Conservation (phyloP, 2,329 filamentous ascomycete species). For the Aspergillus fructus region DNA sequence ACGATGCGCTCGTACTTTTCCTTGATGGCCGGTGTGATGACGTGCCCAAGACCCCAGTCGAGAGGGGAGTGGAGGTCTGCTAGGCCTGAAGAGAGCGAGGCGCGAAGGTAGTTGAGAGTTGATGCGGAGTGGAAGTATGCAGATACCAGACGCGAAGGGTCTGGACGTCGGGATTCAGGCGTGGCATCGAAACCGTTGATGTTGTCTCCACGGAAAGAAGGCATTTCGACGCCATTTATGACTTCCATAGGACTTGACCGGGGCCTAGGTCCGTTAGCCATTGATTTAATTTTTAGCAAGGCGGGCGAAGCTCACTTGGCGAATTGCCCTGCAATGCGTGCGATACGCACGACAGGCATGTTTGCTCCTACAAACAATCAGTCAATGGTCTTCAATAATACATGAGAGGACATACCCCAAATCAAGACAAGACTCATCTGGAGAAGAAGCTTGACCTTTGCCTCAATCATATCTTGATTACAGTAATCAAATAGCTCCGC, state of each 20-base stretch:
- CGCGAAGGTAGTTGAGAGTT: conserved; percentile 89
- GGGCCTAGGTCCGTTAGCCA: conserved; percentile 48
- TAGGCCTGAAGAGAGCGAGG: conserved; percentile 79
- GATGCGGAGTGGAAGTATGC: conserved; percentile 96
- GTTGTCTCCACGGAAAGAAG: conserved; percentile 92
- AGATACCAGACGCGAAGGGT: conserved; percentile 79
- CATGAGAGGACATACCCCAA: conserved; percentile 60
- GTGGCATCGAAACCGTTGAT: conserved; percentile 76
- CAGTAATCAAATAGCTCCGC: conserved; percentile 98
- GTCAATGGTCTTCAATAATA: not conserved
- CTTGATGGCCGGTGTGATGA: conserved; percentile 78
- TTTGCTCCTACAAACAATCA: conserved; percentile 47
- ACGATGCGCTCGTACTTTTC: conserved; percentile 85
- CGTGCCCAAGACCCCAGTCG: conserved; percentile 92
- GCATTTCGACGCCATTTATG: conserved; percentile 75
- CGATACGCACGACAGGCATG: conserved; percentile 86
- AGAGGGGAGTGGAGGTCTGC: conserved; percentile 91
- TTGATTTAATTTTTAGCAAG: not conserved
- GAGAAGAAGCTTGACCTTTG: conserved; percentile 92
- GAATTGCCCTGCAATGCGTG: conserved; percentile 95
- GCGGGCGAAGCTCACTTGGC: conserved; percentile 61
- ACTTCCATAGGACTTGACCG: conserved; percentile 84
- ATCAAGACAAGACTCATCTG: conserved; percentile 97
- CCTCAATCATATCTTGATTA: conserved; percentile 81
- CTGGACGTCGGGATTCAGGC: conserved; percentile 71